Base-by-base conservation (phyloP, 225 moss, liverwort and hornwort genomes). In the Thuidium tamariscinum region DNA sequence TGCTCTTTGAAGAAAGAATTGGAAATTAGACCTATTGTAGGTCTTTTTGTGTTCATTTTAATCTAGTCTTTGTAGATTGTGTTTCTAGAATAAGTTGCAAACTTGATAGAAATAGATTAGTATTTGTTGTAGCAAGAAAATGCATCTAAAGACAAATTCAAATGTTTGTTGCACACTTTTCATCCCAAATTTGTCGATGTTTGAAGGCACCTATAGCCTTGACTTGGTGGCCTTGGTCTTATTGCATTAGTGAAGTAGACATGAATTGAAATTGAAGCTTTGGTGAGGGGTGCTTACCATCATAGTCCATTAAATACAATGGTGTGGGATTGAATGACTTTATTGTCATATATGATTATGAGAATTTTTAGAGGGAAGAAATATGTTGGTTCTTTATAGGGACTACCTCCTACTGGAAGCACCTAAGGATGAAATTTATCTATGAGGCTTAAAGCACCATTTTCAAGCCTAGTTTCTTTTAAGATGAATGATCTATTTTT, bases 311-410 rank as follows among this genome's bases (percentile, higher is more conserved):
- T 1, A 0, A 70, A 15, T 2, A 26, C 51, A 11, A 9, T 70
- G 5, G 5, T 15, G 2, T 42, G 5, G 15, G 26, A 42, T 70
- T 5, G 9, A 70, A 15, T 27, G 27, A 70, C 9, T 27, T 42
- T 27, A 3, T 15, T 2, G 3, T 3, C 27, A 27, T 27, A 5
- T 0, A 0, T 0, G 16, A 27, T 26, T 26, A 9, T 16, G 1
- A 41, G 1, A 41, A 41, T 15, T 69, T 41, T 4, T 68, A 13
- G 2, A 0, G 7, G 13, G 13, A 23, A 67, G 4, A 7, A 68
- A 13, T 1, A 37, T 21, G 12, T 6, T 2, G 1, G 21, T 13
- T 68, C 2, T 41, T 26, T 2, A 23, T 3, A 26, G 1, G 4
- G 2, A 3, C 26, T 22, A 4, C 23, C 0, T 69, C 26, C 3